phyloP scores from a whole-genome alignment of 176 grass and related monocot genomes.

The Ananas comosus region DNA sequence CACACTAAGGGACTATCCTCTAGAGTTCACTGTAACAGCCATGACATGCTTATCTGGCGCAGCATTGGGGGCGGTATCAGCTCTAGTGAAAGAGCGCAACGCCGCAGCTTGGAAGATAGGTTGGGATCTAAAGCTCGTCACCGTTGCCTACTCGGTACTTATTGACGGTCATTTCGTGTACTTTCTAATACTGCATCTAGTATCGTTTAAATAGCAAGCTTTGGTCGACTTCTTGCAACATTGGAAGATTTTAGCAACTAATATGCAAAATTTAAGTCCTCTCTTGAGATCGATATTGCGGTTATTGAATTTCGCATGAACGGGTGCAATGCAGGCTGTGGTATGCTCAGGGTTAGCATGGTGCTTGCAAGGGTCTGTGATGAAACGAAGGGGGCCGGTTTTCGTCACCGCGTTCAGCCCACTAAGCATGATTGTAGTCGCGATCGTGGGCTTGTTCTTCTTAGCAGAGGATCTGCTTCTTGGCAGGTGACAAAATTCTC shows the following conservation, averaged over 20 bases:
- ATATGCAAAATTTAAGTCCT: too few species aligned
- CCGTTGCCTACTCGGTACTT: constrained; percentile 21
- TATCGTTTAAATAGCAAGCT: too few species aligned
- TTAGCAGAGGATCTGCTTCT: constrained; percentile 50
- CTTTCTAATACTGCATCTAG: too few species aligned
- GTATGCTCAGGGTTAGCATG: constrained; percentile 56
- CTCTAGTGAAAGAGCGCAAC: constrained; percentile 20
- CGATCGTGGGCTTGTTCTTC: constrained; percentile 45
- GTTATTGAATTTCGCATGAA: background rate
- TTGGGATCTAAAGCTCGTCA: constrained; percentile 22
- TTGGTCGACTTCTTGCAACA: too few species aligned
- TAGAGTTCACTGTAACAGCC: constrained; percentile 17
- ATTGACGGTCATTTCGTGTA: background rate
- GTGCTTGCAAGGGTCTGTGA: constrained; percentile 62
- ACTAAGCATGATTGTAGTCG: constrained; percentile 62
- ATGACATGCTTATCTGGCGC: constrained; percentile 28
- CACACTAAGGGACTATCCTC: constrained; percentile 22
- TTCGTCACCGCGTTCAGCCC: constrained; percentile 70
- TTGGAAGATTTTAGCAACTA: too few species aligned
- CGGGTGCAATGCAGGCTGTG: constrained; percentile 28
- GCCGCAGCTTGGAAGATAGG: constrained; percentile 22
- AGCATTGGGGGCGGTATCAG: constrained; percentile 10
- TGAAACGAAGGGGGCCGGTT: constrained; percentile 52
- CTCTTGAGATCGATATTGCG: too few species aligned
- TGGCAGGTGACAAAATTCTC: constrained; percentile 41